Base-by-base conservation (phyloP, 768 basidiomycete species). In the Daedaleopsis sinensis region DNA sequence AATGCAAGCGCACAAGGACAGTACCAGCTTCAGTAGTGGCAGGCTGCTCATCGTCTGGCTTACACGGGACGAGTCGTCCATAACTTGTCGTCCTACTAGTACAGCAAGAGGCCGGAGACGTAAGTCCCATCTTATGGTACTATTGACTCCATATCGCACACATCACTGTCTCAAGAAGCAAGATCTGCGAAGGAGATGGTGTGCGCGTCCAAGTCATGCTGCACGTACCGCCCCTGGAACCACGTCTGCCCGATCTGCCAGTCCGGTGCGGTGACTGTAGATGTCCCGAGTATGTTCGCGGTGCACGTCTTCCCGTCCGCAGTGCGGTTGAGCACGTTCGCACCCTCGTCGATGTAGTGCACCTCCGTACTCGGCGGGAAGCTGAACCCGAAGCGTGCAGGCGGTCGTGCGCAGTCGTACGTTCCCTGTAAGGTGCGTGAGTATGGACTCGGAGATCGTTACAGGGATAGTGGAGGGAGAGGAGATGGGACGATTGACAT, bases 231-330 rank as follows among this genome's bases (percentile, higher is more conserved):
- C 4, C 58, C 58, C 58, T 64, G 63, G 58, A 60, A 64, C 63
- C 63, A 64, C 51, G 63, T 64, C 55, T 64, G 63, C 18, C 63
- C 63, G 19, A 64, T 64, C 23, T 52, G 44, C 63, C 63, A 64
- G 35, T 52, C 36, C 21, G 62, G 57, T 8, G 57, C 53, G 39
- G 37, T 44, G 15, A 54, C 55, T 5, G 51, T 59, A 5, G 63
- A 64, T 50, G 63, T 54, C 39, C 63, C 63, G 6, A 64, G 58
- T 43, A 64, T 57, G 55, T 64, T 64, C 21, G 63, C 58, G 13
- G 63, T 64, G 55, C 63, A 59, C 10, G 49, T 21, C 18, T 47
- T 49, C 27, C 63, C 63, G 48, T 64, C 63, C 1, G 58, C 58
- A 2, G 63, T 64, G 36, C 58, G 54, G 51, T 64, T 64, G 18